Conservation (phyloP, 1,284 basidiomycete species). For the Cystobasidium slooffiae region DNA sequence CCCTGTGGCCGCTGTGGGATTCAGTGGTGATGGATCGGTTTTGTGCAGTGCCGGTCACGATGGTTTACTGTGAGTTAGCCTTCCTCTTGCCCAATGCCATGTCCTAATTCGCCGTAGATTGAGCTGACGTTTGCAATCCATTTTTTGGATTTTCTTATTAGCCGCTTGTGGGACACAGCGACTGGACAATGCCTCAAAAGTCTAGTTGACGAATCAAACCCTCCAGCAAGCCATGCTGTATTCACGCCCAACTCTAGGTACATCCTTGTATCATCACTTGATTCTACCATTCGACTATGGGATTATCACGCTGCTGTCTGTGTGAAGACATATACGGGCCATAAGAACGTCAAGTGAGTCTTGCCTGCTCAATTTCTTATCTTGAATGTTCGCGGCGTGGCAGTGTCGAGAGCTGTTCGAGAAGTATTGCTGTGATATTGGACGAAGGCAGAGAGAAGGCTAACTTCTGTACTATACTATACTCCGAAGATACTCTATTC, state of each 20-base stretch:
- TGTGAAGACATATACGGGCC: conserved; percentile 87
- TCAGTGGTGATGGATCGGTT: conserved; percentile 91
- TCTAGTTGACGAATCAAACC: conserved; percentile 91
- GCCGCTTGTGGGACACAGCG: conserved; percentile 94
- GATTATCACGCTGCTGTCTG: conserved; percentile 88
- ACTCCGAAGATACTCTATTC: conserved; percentile 47
- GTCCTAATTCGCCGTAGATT: too few relatives aligned
- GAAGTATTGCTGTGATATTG: background rate
- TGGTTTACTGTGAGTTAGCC: conserved; percentile 80
- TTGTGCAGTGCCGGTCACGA: conserved; percentile 94
- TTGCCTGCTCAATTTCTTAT: background rate
- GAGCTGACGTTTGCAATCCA: too few relatives aligned
- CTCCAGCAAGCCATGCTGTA: conserved; percentile 83
- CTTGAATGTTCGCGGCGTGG: background rate
- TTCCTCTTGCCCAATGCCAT: too few relatives aligned
- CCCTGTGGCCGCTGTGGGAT: conserved; percentile 89
- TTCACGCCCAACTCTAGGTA: conserved; percentile 92
- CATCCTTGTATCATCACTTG: conserved; percentile 85
- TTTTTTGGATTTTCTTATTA: conserved; percentile 55
- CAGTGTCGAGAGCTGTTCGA: background rate
- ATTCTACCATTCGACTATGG: conserved; percentile 91
- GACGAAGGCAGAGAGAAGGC: background rate
- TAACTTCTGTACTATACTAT: background rate
- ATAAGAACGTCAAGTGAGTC: conserved; percentile 73
- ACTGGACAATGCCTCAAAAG: conserved; percentile 98